Percentiles rank a stretch among this genome's conserved stretches.
Evolutionary conservation across 169 alveolate genomes (phyloP).

Genomic region (Cardiosporidium cionae): DNA sequence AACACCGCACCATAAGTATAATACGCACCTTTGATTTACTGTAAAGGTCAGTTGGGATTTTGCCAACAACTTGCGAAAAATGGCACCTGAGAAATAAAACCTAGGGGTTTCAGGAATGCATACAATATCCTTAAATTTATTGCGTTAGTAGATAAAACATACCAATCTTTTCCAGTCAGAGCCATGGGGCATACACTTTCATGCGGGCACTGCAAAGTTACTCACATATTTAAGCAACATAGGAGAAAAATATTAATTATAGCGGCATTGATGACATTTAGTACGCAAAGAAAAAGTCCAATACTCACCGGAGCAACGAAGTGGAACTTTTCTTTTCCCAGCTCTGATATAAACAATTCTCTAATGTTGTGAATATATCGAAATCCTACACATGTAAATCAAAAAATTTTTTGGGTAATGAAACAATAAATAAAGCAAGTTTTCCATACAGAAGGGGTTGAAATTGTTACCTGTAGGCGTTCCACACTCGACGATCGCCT

Average conservation of each 20-base stretch:
- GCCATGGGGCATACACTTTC: slow-evolving; percentile 79
- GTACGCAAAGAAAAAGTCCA: no score
- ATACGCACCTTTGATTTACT: slow-evolving; percentile 39
- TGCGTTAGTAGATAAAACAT: no score
- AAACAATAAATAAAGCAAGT: no score
- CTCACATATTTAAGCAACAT: no score
- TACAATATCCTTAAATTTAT: no score
- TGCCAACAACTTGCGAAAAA: neutral
- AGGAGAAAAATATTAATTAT: neutral
- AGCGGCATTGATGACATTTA: no score
- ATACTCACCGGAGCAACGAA: slow-evolving; percentile 11
- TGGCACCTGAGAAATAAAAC: neutral
- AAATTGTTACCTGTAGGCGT: no score
- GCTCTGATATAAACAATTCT: slow-evolving; percentile 67
- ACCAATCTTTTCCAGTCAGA: slow-evolving; percentile 78
- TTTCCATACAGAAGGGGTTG: no score
- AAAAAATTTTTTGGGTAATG: no score
- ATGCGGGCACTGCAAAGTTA: slow-evolving; percentile 82
- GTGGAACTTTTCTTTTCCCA: slow-evolving; percentile 35
- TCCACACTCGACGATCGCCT: slow-evolving; percentile 69
- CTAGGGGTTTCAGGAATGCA: no score
- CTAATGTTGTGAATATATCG: slow-evolving; percentile 70
- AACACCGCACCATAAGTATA: no score
- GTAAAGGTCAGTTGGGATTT: neutral
- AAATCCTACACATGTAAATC: no score